These are phyloP conservation scores for Colletotrichum noveboracense DNA, from an alignment of 2,329 filamentous ascomycete genomes.

Conservation along the genomic window DNA sequence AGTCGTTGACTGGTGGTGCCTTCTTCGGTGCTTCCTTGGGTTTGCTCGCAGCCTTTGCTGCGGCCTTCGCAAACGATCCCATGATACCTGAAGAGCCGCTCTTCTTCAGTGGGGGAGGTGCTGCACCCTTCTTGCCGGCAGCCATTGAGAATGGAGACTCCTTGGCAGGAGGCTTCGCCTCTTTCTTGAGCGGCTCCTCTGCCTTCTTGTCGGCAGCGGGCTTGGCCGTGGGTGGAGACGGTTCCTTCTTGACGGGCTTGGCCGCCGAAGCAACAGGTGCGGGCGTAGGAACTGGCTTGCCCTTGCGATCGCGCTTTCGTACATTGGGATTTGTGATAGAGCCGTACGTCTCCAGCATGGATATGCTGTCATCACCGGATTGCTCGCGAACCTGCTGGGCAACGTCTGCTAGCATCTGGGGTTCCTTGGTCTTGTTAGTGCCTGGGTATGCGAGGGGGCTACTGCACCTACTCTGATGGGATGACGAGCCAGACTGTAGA, in stretches of 20 bases:
- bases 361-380: conserved; percentile 63
- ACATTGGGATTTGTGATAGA: conserved; percentile 77
- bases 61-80: conserved; percentile 76
- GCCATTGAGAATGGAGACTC: conserved; percentile 40
- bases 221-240: conserved; percentile 24
- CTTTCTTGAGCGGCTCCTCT: conserved; percentile 34
- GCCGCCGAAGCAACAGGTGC: conserved; percentile 29
- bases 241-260: conserved; percentile 36
- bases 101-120: conserved; percentile 54
- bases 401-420: conserved; percentile 74
- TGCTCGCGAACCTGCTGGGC: conserved; percentile 66
- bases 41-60: conserved; percentile 29
- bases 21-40: conserved; percentile 4
- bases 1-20: background rate
- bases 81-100: conserved; percentile 68
- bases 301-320: conserved; percentile 52
- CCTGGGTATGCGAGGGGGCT: accelerated
- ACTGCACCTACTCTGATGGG: conserved; percentile 61
- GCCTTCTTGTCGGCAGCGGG: conserved; percentile 25
- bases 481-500: conserved; percentile 83
- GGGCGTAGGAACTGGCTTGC: conserved; percentile 25
- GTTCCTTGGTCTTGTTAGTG: conserved; percentile 45
- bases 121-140: conserved; percentile 42
- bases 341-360: conserved; percentile 68
- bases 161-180: conserved; percentile 43